Percentiles rank a stretch among this genome's conserved stretches.
Conservation (phyloP, 75 land plant genomes). For the Pseudotsuga menziesii region DNA sequence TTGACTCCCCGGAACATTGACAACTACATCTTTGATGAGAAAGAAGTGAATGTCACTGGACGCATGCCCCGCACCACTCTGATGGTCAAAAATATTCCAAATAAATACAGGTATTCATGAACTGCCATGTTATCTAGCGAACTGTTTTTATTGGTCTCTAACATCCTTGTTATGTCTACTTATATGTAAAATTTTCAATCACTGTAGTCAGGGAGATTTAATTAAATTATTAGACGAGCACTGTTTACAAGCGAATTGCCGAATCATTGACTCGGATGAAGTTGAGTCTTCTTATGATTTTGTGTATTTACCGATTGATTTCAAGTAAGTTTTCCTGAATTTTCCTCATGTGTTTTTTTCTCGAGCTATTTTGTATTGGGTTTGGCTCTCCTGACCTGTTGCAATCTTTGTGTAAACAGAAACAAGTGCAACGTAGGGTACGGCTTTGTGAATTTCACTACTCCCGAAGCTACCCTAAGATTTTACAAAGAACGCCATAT, state of each 20-base stretch:
- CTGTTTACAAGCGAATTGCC: slow-evolving; percentile 33
- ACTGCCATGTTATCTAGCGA: neutral
- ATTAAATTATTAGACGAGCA: slow-evolving; percentile 43
- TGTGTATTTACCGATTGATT: slow-evolving; percentile 70
- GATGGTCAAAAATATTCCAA: slow-evolving; percentile 43
- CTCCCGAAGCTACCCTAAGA: slow-evolving; percentile 24
- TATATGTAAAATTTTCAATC: neutral
- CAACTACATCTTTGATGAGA: neutral
- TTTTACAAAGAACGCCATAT: slow-evolving; percentile 31
- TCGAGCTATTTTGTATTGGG: neutral
- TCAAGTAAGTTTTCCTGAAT: slow-evolving; percentile 33
- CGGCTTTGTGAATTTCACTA: slow-evolving; percentile 53
- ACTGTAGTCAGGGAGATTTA: slow-evolving; percentile 31
- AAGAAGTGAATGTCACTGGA: neutral
- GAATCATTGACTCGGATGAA: slow-evolving; percentile 9
- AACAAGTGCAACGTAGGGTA: slow-evolving; percentile 51
- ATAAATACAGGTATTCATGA: slow-evolving; percentile 31
- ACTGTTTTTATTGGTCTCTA: no score
- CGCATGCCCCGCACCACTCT: slow-evolving; percentile 28
- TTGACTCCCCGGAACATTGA: neutral
- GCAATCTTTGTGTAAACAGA: slow-evolving; percentile 8
- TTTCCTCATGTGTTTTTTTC: no score
- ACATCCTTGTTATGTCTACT: neutral
- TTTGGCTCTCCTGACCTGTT: neutral
- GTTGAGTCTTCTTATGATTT: slow-evolving; percentile 60